These are phyloP conservation scores for Eucalyptus polybractea DNA, from an alignment of 345 rosid species.

Conservation along the genomic window DNA sequence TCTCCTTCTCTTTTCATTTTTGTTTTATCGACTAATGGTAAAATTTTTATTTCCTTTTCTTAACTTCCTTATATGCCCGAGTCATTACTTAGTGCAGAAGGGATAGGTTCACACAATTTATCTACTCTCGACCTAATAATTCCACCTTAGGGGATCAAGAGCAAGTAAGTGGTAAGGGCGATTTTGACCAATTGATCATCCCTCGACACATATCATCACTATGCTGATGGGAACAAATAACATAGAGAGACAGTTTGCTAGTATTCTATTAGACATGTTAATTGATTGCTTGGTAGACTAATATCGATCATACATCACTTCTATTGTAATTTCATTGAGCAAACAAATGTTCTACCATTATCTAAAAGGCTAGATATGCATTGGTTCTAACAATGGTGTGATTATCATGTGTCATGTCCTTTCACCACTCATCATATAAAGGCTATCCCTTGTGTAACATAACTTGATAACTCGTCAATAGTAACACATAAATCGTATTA, in stretches of 20 bases:
- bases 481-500: background rate
- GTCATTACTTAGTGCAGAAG: background rate
- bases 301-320: background rate
- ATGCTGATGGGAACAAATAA: background rate
- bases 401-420: background rate
- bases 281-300: background rate
- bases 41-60: background rate
- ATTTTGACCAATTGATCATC: background rate
- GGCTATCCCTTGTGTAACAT: background rate
- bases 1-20: background rate
- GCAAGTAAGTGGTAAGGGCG: background rate
- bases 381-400: background rate
- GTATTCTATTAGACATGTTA: background rate
- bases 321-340: background rate
- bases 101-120: background rate
- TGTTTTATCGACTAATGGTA: background rate
- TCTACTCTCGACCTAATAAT: background rate
- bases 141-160: background rate
- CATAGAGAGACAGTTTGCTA: background rate
- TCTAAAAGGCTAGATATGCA: background rate
- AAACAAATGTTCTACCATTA: background rate
- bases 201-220: background rate
- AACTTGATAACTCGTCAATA: background rate
- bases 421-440: background rate
- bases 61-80: no score